Percentiles rank a stretch among this genome's conserved stretches.
phyloP scores from a whole-genome alignment of 148 eudicot species.

The Vaccinium darrowii region DNA sequence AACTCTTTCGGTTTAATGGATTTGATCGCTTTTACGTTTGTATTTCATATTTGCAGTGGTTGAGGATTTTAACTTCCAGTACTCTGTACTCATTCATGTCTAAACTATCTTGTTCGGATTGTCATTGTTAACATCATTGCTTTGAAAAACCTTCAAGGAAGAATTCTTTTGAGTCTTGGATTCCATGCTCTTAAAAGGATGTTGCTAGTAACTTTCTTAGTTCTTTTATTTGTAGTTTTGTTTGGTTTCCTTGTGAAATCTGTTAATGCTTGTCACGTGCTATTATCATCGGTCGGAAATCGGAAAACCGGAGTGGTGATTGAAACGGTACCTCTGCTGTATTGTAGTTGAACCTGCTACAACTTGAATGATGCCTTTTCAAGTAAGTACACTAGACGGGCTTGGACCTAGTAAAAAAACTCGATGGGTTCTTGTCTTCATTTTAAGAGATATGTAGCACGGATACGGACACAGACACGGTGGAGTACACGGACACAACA shows the following conservation, averaged over 20 bases:
- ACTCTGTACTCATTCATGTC: not conserved
- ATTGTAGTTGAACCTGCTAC: not conserved
- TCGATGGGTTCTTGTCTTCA: not conserved
- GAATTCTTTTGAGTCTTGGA: not conserved
- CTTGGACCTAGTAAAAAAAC: not conserved
- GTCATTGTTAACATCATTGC: not conserved
- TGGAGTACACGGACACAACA: no score
- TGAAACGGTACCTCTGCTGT: not conserved
- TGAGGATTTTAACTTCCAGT: constrained; percentile 1
- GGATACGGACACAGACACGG: no score
- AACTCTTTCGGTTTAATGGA: constrained; percentile 10
- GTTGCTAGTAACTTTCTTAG: not conserved
- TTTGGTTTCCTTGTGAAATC: not conserved
- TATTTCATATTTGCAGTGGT: not conserved
- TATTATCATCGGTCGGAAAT: not conserved
- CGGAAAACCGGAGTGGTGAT: not conserved
- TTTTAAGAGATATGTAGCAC: no score
- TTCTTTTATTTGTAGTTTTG: not conserved
- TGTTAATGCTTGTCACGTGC: not conserved
- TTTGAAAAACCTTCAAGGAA: not conserved
- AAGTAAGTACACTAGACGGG: not conserved
- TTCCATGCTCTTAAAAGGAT: not conserved
- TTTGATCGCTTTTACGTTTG: not conserved
- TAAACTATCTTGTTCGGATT: not conserved
- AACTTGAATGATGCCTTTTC: not conserved